Evolutionary conservation across 2,329 filamentous ascomycete genomes (phyloP), one percentile per base, ranked within the genome.

Genomic region (Eurotiales sp.): DNA sequence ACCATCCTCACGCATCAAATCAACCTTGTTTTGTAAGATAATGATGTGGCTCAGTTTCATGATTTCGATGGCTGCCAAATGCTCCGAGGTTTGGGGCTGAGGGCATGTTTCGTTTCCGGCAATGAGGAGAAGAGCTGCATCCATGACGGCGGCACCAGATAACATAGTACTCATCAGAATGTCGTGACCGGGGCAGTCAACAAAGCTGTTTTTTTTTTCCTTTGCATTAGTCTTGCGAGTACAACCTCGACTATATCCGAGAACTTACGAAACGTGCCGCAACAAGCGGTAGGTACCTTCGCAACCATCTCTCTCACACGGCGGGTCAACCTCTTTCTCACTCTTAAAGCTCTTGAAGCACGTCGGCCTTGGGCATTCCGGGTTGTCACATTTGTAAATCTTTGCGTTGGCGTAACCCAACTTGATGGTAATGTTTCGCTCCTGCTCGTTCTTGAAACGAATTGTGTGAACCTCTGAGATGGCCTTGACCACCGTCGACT

Each of bases 81-180:
- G 93, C 77, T 99, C 93, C 21, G 92, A 96, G 15, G 93, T 99
- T 76, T 99, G 93, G 46, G 93, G 93, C 74, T 99, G 93, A 29
- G 93, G 93, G 78, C 93, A 97, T 47, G 89, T 85, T 86, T 99
- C 93, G 77, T 99, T 99, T 71, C 93, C 93, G 56, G 93, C 93
- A 69, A 99, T 96, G 50, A 99, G 81, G 51, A 99, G 84, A 55
- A 99, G 83, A 15, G 93, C 93, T 59, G 93, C 93, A 75, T 99
- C 93, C 93, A 99, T 99, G 82, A 99, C 93, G 58, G 93, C 93
- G 64, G 93, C 93, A 67, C 93, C 93, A 68, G 93, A 99, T 80
- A 99, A 86, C 93, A 99, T 99, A 64, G 93, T 99, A 76, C 92
- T 97, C 93, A 99, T 99, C 72, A 99, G 91, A 90, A 99, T 99